These are phyloP conservation scores for Pseudogymnoascus sp. DNA, from an alignment of 2,329 filamentous ascomycete genomes.

Conservation along the genomic window DNA sequence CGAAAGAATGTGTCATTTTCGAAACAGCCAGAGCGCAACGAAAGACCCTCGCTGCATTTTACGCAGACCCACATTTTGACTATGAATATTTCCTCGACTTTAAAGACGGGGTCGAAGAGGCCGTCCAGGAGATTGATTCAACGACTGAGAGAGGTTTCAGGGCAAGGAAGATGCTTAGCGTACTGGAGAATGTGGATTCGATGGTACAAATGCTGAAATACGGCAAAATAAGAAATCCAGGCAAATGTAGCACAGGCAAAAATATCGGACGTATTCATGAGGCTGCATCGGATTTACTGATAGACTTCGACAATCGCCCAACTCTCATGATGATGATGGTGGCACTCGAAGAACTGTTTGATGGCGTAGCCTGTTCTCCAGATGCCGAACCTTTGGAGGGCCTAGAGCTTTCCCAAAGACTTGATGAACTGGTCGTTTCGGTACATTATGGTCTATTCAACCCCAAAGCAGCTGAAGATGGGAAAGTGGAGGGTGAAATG, in stretches of 20 bases:
- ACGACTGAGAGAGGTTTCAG: background rate
- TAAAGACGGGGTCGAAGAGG: background rate
- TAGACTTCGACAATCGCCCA: background rate
- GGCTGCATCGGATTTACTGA: background rate
- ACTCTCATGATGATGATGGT: background rate
- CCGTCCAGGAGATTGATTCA: background rate
- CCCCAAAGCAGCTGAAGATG: background rate
- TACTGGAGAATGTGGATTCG: background rate
- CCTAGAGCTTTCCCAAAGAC: background rate
- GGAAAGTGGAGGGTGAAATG: background rate
- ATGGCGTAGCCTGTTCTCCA: background rate
- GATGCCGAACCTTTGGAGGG: background rate
- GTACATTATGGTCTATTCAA: background rate
- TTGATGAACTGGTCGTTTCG: background rate
- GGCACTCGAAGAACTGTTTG: background rate
- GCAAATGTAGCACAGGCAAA: background rate
- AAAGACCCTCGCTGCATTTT: background rate
- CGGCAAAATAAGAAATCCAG: background rate
- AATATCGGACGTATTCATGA: background rate
- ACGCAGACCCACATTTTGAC: background rate
- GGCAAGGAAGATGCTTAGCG: background rate
- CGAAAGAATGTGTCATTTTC: background rate
- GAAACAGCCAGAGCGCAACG: background rate
- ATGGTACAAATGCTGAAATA: background rate
- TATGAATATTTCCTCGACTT: background rate